Conservation (phyloP, 129 eudicot genomes). For the Scalesia atractyloides region DNA sequence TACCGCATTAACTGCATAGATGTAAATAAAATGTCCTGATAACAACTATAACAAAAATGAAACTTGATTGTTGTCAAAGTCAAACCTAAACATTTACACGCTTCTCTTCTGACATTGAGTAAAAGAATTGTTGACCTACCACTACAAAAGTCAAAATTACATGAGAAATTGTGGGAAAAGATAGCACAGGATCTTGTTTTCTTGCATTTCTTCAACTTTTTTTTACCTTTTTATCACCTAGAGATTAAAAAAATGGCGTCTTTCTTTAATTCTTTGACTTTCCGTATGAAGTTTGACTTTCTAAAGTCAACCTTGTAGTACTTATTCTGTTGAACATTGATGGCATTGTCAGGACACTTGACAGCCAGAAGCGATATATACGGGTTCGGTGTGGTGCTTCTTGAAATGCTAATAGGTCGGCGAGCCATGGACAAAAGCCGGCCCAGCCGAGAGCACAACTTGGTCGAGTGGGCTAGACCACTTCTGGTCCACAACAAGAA, state of each 20-base stretch:
- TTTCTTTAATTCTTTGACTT: neutral
- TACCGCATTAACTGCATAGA: too few relatives aligned
- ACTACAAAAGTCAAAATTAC: conserved; percentile 7
- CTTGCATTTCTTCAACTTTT: neutral
- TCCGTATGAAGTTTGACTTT: neutral
- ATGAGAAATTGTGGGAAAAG: conserved; percentile 9
- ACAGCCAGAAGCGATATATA: conserved; percentile 88
- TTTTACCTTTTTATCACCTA: neutral
- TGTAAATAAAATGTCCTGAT: too few relatives aligned
- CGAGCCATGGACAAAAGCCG: conserved; percentile 78
- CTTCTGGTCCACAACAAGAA: conserved; percentile 68
- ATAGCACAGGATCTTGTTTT: neutral
- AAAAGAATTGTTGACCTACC: neutral
- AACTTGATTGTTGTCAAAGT: too few relatives aligned
- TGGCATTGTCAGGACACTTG: conserved; percentile 60
- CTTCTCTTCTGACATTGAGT: neutral
- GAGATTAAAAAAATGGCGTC: neutral
- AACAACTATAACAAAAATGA: too few relatives aligned
- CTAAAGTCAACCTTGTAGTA: neutral
- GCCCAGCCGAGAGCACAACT: conserved; percentile 82
- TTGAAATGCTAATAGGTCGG: conserved; percentile 84
- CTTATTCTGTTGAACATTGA: neutral
- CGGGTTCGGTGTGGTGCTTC: conserved; percentile 86
- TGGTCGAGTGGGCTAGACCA: conserved; percentile 90
- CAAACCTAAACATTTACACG: neutral